Conservation (phyloP, 306 rosid genomes). For the Senna siamea region DNA sequence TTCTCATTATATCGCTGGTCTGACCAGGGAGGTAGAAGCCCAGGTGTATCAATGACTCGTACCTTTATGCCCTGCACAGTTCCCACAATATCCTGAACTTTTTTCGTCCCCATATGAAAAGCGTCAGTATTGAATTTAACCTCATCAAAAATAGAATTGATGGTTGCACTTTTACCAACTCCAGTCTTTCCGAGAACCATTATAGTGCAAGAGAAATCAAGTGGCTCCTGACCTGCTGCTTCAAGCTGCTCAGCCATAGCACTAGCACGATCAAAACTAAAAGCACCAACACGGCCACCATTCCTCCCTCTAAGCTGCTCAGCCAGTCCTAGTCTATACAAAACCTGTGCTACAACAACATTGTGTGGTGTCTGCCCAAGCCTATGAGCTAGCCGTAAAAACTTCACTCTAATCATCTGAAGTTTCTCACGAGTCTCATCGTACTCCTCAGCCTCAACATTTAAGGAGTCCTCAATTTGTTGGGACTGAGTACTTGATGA, state of each 20-base stretch:
- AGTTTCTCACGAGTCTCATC: constrained; percentile 97
- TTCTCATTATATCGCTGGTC: constrained; percentile 91
- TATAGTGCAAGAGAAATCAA: constrained; percentile 94
- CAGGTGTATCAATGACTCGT: constrained; percentile 94
- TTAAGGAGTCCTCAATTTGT: constrained; percentile 83
- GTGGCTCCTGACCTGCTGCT: constrained; percentile 92
- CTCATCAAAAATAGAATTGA: constrained; percentile 96
- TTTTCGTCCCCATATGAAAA: constrained; percentile 85
- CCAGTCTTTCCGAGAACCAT: constrained; percentile 98
- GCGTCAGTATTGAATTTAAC: constrained; percentile 89
- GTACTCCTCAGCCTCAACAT: constrained; percentile 84
- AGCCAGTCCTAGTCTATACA: constrained; percentile 92
- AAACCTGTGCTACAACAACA: constrained; percentile 99
- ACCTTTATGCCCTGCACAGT: constrained; percentile 95
- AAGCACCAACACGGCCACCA: constrained; percentile 97
- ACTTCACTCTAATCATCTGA: constrained; percentile 95
- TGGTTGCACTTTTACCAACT: constrained; percentile 97
- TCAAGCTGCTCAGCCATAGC: constrained; percentile 99
- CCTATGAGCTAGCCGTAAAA: constrained; percentile 88
- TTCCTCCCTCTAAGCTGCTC: constrained; percentile 95
- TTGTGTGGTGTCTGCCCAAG: constrained; percentile 99
- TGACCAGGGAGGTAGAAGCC: constrained; percentile 87
- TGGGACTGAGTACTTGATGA: constrained; percentile 65
- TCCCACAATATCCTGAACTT: constrained; percentile 97
- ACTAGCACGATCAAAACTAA: constrained; percentile 98